Evolutionary conservation across 108 stramenopile genomes (phyloP).

Genomic region (Nannochloropsis granulata): DNA sequence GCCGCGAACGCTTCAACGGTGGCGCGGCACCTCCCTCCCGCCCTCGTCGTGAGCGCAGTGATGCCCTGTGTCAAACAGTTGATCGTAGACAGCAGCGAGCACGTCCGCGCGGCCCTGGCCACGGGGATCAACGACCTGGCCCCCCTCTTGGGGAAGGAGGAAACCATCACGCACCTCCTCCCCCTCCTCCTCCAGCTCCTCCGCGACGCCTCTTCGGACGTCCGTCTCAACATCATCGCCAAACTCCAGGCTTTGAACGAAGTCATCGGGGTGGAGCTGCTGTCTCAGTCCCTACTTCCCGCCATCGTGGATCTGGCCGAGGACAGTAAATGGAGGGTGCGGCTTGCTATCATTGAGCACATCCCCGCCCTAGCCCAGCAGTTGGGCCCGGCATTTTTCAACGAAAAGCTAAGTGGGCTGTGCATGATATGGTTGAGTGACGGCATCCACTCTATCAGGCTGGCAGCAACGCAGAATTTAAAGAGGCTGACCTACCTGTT

Average conservation of each 20-base stretch:
- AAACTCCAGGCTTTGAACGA: conserved; percentile 72
- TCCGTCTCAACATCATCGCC: conserved; percentile 85
- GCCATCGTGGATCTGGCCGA: conserved; percentile 88
- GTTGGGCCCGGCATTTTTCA: conserved; percentile 73
- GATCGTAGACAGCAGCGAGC: conserved; percentile 29
- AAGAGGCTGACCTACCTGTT: conserved; percentile 60
- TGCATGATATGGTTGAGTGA: conserved; percentile 90
- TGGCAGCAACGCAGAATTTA: conserved; percentile 73
- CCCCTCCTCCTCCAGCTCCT: conserved; percentile 82
- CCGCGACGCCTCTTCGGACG: conserved; percentile 60
- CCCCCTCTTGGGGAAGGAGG: conserved; percentile 64
- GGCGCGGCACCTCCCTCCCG: conserved; percentile 2
- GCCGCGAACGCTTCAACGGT: conserved; percentile 51
- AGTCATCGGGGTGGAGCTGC: conserved; percentile 78
- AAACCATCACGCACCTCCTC: conserved; percentile 70
- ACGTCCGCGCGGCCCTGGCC: conserved; percentile 66
- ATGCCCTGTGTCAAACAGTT: conserved; percentile 33
- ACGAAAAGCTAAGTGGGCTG: conserved; percentile 53
- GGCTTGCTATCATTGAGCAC: conserved; percentile 82
- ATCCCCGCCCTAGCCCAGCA: conserved; percentile 82
- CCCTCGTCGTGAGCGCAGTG: conserved; percentile 1
- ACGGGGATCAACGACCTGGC: conserved; percentile 81
- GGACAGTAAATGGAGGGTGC: conserved; percentile 91
- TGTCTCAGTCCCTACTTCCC: conserved; percentile 80
- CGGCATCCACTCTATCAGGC: conserved; percentile 71